Evolutionary conservation across 805 yeast species (phyloP).

Genomic region (Lachancea meyersii): DNA sequence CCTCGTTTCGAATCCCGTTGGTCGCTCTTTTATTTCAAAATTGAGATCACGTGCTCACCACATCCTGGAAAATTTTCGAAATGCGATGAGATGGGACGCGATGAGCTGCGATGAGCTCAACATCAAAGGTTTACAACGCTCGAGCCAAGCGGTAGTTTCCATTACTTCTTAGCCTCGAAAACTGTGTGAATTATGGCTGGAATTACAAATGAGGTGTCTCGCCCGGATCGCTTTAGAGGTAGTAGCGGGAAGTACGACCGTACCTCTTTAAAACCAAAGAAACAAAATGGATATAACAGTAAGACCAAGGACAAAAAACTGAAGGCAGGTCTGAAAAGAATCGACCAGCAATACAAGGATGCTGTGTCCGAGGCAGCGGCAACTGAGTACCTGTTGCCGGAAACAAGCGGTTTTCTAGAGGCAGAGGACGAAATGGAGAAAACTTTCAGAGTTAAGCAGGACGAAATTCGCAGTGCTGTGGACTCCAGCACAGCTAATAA

Average conservation of each 20-base stretch:
- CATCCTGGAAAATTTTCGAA: slow-evolving; percentile 3
- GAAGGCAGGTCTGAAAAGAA: slow-evolving; percentile 56
- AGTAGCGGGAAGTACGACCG: slow-evolving; percentile 33
- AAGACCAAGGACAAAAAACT: slow-evolving; percentile 52
- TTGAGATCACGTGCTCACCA: not conserved
- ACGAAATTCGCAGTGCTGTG: slow-evolving; percentile 67
- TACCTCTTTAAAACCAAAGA: slow-evolving; percentile 9
- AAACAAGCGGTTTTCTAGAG: slow-evolving; percentile 80
- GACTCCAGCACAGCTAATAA: slow-evolving; percentile 73
- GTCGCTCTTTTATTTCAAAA: too few relatives aligned
- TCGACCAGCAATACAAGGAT: slow-evolving; percentile 66
- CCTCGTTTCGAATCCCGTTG: too few relatives aligned
- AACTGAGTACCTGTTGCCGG: slow-evolving; percentile 79
- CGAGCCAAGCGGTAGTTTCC: not conserved
- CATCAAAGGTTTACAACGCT: not conserved
- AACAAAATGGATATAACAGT: slow-evolving; percentile 10
- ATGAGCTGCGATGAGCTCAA: slow-evolving; percentile 11
- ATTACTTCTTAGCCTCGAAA: not conserved
- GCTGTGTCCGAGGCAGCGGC: slow-evolving; percentile 81
- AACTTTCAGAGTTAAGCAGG: slow-evolving; percentile 78
- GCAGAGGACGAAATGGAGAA: slow-evolving; percentile 91
- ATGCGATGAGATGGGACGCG: slow-evolving; percentile 1
- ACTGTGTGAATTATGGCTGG: not conserved
- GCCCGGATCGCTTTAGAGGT: slow-evolving; percentile 20
- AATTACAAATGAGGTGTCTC: not conserved